These are phyloP conservation scores for Tilletia walkeri DNA, from an alignment of 1,284 basidiomycete genomes.

Conservation along the genomic window DNA sequence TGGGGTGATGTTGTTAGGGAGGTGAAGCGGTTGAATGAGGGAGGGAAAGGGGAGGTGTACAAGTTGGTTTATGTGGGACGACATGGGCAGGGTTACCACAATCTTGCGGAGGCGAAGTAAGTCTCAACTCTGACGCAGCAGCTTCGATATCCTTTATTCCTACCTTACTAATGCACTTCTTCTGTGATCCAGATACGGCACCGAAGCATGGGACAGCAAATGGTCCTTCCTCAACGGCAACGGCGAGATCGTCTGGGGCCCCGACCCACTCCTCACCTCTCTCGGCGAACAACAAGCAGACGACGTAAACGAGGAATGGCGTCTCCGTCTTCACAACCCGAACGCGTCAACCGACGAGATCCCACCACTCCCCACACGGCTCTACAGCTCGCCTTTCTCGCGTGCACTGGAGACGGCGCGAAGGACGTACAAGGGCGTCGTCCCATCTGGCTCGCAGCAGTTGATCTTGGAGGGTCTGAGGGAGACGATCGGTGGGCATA, in stretches of 20 bases:
- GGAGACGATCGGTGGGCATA: constrained; percentile 28
- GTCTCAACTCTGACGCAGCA: background rate
- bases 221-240: constrained; percentile 32
- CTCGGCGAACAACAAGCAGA: constrained; percentile 37
- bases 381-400: constrained; percentile 31
- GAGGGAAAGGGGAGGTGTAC: constrained; percentile 24
- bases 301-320: constrained; percentile 32
- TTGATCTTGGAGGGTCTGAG: constrained; percentile 36
- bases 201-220: constrained; percentile 30
- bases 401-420: constrained; percentile 31
- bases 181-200: constrained; percentile 27
- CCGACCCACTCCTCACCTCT: constrained; percentile 32
- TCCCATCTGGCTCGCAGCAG: constrained; percentile 19
- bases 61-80: constrained; percentile 36
- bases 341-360: constrained; percentile 25
- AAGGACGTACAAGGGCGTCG: constrained; percentile 30
- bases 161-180: background rate
- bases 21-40: constrained; percentile 29
- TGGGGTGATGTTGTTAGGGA: constrained; percentile 26
- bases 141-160: background rate
- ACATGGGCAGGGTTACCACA: constrained; percentile 41
- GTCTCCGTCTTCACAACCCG: constrained; percentile 22
- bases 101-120: constrained; percentile 29
- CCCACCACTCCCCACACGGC: constrained; percentile 27
- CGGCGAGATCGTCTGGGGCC: constrained; percentile 34